Percentiles rank a stretch among this genome's conserved stretches.
phyloP scores from a whole-genome alignment of 1,139 yeast species.

The Nakaseomyces kungkrabaensis region DNA sequence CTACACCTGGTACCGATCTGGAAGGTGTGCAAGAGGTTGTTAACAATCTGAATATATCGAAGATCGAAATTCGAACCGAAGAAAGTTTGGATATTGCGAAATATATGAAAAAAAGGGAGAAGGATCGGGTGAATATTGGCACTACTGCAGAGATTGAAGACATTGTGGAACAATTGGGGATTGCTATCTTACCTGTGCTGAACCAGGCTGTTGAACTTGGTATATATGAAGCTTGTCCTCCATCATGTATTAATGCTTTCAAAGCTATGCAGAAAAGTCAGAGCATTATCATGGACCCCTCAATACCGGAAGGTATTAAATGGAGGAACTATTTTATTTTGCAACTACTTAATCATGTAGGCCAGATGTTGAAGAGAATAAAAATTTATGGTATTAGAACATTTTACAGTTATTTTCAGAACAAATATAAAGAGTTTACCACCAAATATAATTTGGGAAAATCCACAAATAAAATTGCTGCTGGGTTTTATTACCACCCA shows the following conservation, averaged over 20 bases:
- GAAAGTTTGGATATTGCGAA: slow-evolving; percentile 67
- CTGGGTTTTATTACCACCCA: slow-evolving; percentile 47
- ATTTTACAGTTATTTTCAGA: slow-evolving; percentile 55
- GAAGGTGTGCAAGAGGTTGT: slow-evolving; percentile 85
- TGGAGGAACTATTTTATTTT: slow-evolving; percentile 58
- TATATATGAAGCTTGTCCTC: slow-evolving; percentile 54
- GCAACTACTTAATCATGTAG: slow-evolving; percentile 61
- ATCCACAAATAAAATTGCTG: slow-evolving; percentile 47
- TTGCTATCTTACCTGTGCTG: slow-evolving; percentile 57
- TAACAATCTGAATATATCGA: slow-evolving; percentile 59
- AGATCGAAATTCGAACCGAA: slow-evolving; percentile 80
- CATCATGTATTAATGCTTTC: slow-evolving; percentile 60
- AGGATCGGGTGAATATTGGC: slow-evolving; percentile 49
- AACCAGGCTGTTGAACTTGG: slow-evolving; percentile 54
- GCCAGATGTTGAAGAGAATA: slow-evolving; percentile 58
- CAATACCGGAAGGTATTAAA: slow-evolving; percentile 54
- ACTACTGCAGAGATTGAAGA: slow-evolving; percentile 44
- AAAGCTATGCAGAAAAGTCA: slow-evolving; percentile 62
- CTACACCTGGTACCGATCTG: slow-evolving; percentile 85
- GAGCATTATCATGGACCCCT: slow-evolving; percentile 41
- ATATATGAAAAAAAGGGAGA: slow-evolving; percentile 64
- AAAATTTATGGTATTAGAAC: slow-evolving; percentile 76
- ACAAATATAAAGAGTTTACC: slow-evolving; percentile 49
- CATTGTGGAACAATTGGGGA: slow-evolving; percentile 42
- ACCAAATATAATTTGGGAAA: slow-evolving; percentile 42